phyloP scores from a whole-genome alignment of 129 eudicot genomes.

The Helichrysum umbraculigerum region DNA sequence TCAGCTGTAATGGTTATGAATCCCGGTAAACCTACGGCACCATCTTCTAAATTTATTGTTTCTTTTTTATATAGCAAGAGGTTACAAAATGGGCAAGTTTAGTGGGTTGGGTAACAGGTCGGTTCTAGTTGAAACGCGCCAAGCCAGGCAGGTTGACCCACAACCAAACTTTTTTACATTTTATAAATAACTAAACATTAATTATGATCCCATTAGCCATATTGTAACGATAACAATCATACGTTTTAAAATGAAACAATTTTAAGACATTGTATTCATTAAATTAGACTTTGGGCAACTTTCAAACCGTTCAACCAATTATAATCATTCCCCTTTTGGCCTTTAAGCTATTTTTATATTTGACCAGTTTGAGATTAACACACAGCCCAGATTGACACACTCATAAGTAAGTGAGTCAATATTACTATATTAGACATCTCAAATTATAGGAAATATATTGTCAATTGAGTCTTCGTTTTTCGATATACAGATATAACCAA shows the following conservation, averaged over 20 bases:
- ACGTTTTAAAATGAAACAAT: not conserved
- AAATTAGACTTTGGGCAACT: not conserved
- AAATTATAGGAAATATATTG: not conserved
- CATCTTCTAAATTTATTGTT: constrained; percentile 10
- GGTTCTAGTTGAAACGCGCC: not conserved
- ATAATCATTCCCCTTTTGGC: not conserved
- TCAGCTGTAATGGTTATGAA: not conserved
- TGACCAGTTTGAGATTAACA: not conserved
- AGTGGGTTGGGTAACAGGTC: not conserved
- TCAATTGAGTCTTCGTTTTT: constrained; percentile 1
- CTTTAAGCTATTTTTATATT: not conserved
- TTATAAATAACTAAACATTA: not conserved
- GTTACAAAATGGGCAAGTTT: not conserved
- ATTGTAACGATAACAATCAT: not conserved
- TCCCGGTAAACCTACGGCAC: not conserved
- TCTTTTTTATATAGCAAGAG: not conserved
- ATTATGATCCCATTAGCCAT: not conserved
- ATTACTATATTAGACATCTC: not conserved
- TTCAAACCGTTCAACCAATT: not conserved
- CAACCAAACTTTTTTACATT: not conserved
- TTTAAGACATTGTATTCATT: not conserved
- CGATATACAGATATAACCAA: not conserved
- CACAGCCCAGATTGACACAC: constrained; percentile 4
- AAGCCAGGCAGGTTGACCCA: not conserved
- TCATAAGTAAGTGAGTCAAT: not conserved